These are phyloP conservation scores for Aureobasidium sp. DNA, from an alignment of 2,329 filamentous ascomycete species.

Conservation along the genomic window DNA sequence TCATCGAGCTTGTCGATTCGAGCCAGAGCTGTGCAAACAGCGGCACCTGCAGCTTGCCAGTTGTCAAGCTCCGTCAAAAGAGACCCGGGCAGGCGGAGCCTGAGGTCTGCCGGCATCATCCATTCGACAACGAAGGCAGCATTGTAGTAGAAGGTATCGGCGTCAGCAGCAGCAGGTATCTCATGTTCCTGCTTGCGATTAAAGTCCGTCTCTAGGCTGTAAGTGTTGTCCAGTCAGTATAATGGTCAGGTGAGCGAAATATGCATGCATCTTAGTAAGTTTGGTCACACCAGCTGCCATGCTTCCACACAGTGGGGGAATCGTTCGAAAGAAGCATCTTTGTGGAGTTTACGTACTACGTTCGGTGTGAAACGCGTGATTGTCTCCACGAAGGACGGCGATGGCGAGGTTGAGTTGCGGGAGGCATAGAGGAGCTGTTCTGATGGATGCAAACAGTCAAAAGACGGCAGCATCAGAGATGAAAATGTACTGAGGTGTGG, in stretches of 20 bases:
- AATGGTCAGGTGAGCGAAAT: background rate
- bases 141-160: conserved; percentile 27
- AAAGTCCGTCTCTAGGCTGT: conserved; percentile 10
- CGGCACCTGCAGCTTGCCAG: conserved; percentile 36
- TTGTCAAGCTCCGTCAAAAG: conserved; percentile 26
- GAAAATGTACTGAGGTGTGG: background rate
- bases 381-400: conserved; percentile 23
- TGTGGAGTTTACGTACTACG: background rate
- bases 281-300: background rate
- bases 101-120: conserved; percentile 29
- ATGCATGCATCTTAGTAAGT: background rate
- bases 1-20: conserved; percentile 25
- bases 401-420: conserved; percentile 17
- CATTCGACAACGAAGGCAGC: conserved; percentile 29
- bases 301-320: background rate
- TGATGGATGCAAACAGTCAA: background rate
- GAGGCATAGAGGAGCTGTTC: background rate
- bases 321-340: background rate
- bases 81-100: conserved; percentile 27
- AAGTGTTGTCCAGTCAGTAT: background rate
- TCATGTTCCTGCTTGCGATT: background rate
- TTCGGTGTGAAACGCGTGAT: conserved; percentile 8
- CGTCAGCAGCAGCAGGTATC: conserved; percentile 10
- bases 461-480: background rate
- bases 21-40: conserved; percentile 33